Evolutionary conservation across 2,329 filamentous ascomycete genomes (phyloP).

Genomic region (Sporothrix globosa): DNA sequence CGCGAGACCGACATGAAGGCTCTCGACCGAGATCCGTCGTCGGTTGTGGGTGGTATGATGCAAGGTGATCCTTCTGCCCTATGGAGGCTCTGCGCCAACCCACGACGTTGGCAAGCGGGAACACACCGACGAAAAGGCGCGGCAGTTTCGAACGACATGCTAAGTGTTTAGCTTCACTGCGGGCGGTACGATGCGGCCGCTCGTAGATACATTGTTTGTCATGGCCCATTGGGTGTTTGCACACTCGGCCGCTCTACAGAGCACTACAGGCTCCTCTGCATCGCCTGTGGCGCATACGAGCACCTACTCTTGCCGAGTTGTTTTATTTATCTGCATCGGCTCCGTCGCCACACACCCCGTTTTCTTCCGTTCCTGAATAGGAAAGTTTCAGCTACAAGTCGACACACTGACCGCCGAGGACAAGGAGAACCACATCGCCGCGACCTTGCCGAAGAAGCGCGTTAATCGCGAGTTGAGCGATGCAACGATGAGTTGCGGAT

Average conservation of each 20-base stretch:
- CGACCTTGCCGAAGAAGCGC: slow-evolving; percentile 6
- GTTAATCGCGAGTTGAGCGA: neutral
- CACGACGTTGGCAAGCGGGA: neutral
- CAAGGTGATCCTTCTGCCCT: slow-evolving; percentile 22
- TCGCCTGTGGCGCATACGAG: neutral
- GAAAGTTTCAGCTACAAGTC: neutral
- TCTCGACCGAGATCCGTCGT: neutral
- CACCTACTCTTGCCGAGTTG: neutral
- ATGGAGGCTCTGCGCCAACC: neutral
- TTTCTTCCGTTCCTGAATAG: neutral
- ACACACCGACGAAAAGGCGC: neutral
- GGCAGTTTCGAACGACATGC: neutral
- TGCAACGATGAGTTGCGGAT: neutral
- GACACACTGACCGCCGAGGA: neutral
- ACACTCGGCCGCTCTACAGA: neutral
- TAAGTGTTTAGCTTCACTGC: neutral
- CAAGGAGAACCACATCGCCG: neutral
- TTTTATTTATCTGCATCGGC: neutral
- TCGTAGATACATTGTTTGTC: neutral
- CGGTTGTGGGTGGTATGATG: neutral
- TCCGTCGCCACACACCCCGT: neutral
- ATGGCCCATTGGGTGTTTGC: neutral
- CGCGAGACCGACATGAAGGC: neutral
- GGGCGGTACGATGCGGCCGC: neutral
- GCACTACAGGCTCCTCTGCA: neutral